Conservation (phyloP, 2,329 filamentous ascomycete species). For the Juglanconis oblonga region DNA sequence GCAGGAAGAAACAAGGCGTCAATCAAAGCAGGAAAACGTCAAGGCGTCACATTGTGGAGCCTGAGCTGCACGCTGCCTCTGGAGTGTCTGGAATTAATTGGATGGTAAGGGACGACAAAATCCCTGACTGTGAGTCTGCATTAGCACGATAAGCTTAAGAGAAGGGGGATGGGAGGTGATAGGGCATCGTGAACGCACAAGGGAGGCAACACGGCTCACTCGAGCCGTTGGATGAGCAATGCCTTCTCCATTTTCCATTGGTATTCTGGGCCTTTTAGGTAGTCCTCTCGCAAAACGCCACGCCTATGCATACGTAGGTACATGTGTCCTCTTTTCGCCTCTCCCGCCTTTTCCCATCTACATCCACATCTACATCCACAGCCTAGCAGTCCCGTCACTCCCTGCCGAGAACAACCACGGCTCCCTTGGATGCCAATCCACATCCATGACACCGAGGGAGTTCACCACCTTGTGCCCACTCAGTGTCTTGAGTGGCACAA, state of each 20-base stretch:
- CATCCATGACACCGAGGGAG: slow-evolving; percentile 84
- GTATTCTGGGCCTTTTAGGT: slow-evolving; percentile 13
- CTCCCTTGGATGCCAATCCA: slow-evolving; percentile 94
- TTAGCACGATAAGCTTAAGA: background rate
- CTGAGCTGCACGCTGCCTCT: background rate
- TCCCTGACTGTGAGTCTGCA: background rate
- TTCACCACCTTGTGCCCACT: slow-evolving; percentile 84
- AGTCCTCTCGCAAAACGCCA: slow-evolving; percentile 16
- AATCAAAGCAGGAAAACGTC: background rate
- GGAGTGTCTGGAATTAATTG: slow-evolving; percentile 1
- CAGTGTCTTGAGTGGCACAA: slow-evolving; percentile 93
- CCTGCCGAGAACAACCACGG: slow-evolving; percentile 94
- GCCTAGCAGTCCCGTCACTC: slow-evolving; percentile 84
- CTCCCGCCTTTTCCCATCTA: background rate
- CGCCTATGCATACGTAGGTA: slow-evolving; percentile 12
- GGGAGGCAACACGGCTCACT: background rate
- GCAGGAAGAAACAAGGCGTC: background rate
- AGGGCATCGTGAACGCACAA: background rate
- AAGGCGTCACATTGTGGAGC: background rate
- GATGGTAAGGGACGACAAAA: background rate
- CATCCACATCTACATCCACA: slow-evolving; percentile 65
- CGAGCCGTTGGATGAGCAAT: slow-evolving; percentile 1
- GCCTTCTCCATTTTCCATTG: slow-evolving; percentile 6
- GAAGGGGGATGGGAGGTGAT: background rate
- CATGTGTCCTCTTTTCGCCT: background rate